These are phyloP conservation scores for Penicillium roqueforti DNA, from an alignment of 495 filamentous ascomycete species.

Conservation along the genomic window DNA sequence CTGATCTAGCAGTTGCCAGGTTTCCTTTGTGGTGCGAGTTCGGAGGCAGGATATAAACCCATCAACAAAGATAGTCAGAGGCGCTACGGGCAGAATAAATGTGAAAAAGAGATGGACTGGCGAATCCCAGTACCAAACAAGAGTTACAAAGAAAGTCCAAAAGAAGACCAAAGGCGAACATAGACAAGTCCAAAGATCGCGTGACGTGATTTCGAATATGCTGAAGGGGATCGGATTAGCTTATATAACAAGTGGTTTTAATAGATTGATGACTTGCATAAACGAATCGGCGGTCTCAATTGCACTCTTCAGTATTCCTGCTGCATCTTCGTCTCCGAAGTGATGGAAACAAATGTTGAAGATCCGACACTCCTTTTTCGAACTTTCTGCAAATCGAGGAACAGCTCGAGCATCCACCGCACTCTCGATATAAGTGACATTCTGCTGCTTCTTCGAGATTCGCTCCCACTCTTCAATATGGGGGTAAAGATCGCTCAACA, in stretches of 20 bases:
- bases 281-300: slow-evolving; percentile 61
- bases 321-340: slow-evolving; percentile 60
- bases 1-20: slow-evolving; percentile 51
- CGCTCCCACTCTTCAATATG: slow-evolving; percentile 58
- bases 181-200: slow-evolving; percentile 49
- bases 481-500: slow-evolving; percentile 67
- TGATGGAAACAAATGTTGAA: slow-evolving; percentile 77
- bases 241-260: background rate
- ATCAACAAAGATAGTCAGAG: slow-evolving; percentile 62
- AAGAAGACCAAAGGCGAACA: slow-evolving; percentile 52
- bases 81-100: slow-evolving; percentile 59
- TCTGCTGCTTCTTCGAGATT: slow-evolving; percentile 44
- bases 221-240: slow-evolving; percentile 22
- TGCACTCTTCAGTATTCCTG: slow-evolving; percentile 55
- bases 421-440: slow-evolving; percentile 51
- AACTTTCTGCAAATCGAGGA: background rate
- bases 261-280: slow-evolving; percentile 36
- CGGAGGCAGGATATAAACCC: slow-evolving; percentile 61
- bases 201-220: slow-evolving; percentile 71
- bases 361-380: slow-evolving; percentile 50
- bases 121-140: slow-evolving; percentile 58
- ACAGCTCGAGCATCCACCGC: slow-evolving; percentile 60
- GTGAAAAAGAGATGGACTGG: slow-evolving; percentile 58
- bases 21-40: slow-evolving; percentile 61
- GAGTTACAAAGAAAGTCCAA: slow-evolving; percentile 50